Evolutionary conservation across 1,139 yeast species (phyloP), one percentile per base, ranked within the genome.

Genomic region (Magnusiomyces sp.): DNA sequence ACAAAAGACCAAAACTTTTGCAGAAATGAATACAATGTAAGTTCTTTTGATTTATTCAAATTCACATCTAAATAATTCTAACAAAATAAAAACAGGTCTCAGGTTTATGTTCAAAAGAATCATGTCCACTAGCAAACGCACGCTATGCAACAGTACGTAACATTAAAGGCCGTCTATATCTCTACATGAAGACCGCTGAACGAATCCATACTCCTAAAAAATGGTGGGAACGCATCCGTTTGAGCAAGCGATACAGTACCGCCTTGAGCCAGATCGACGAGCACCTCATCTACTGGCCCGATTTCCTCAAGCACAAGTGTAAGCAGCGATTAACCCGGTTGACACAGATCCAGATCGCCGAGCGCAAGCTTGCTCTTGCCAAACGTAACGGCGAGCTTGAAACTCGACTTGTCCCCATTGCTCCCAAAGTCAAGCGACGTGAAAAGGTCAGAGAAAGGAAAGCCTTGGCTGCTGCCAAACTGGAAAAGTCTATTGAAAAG

Each of bases 171-270:
- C 79, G 81, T 64, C 72, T 92, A 46, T 92, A 89, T 63, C 73
- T 92, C 40, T 92, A 92, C 70, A 92, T 92, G 92, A 92, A 92
- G 67, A 92, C 97, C 0, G 95, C 95, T 1, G 98, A 92, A 72
- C 80, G 98, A 69, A 94, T 95, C 23, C 98, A 92, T 65, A 85
- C 88, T 60, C 98, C 98, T 13, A 79, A 86, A 45, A 85, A 85
- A 62, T 72, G 87, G 68, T 92, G 98, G 98, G 97, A 92, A 69
- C 77, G 97, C 61, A 82, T 92, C 64, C 83, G 83, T 65, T 74
- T 92, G 54, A 85, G 94, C 52, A 88, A 87, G 65, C 90, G 92
- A 67, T 92, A 89, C 66, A 77, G 83, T 50, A 83, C 78, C 64
- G 97, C 98, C 5, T 75, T 92, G 61, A 77, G 77, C 58, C 98